Percentiles rank a stretch among this genome's conserved stretches.
Conservation (phyloP, 345 rosid genomes). For the Balakata baccata region DNA sequence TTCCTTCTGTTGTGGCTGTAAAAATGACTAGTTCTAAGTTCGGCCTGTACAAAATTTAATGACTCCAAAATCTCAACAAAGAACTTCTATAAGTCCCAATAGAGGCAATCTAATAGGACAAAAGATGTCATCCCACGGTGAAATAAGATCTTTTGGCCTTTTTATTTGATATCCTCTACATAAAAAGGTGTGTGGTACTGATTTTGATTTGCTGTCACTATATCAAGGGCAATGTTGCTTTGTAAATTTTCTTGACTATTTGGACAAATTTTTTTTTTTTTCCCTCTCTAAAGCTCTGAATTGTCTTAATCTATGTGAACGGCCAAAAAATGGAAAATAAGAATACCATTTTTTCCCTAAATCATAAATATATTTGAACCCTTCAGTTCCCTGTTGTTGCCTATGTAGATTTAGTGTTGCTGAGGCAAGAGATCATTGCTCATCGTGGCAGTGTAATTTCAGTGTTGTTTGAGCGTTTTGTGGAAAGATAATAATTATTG, state of each 20-base stretch:
- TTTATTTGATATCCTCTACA: background rate
- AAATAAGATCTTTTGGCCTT: background rate
- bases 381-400: background rate
- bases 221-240: background rate
- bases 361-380: background rate
- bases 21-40: background rate
- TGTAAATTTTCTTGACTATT: background rate
- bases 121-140: background rate
- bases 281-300: too few relatives aligned
- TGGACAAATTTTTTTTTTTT: background rate
- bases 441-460: background rate
- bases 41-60: background rate
- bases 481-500: background rate
- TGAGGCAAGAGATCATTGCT: background rate
- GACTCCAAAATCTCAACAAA: background rate
- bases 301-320: too few relatives aligned
- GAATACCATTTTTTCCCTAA: background rate
- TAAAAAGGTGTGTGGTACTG: background rate
- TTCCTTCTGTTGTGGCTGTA: background rate
- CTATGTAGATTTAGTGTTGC: background rate
- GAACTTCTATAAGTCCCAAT: background rate
- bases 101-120: background rate
- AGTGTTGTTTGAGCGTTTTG: background rate
- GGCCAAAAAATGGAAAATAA: background rate
- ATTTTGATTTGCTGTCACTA: background rate